These are phyloP conservation scores for Globisporangium polare DNA, from an alignment of 352 stramenopile genomes.

Conservation along the genomic window DNA sequence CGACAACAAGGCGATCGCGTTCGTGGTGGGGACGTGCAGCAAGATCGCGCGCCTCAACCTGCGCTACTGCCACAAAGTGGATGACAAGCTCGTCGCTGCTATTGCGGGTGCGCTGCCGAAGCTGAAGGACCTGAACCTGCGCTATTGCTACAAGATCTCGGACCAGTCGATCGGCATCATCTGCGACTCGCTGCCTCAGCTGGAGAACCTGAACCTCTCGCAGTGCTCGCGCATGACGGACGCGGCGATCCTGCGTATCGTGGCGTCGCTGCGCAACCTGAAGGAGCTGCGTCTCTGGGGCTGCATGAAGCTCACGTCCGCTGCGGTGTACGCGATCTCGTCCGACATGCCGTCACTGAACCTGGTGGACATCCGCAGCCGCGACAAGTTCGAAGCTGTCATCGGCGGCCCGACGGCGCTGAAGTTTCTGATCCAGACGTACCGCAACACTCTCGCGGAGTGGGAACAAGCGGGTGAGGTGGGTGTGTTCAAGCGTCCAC, in stretches of 20 bases:
- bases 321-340: constrained; percentile 64
- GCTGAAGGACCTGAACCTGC: constrained; percentile 71
- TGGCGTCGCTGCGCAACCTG: constrained; percentile 43
- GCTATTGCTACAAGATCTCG: constrained; percentile 87
- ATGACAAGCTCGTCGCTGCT: constrained; percentile 62
- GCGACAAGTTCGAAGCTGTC: constrained; percentile 70
- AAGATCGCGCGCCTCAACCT: constrained; percentile 60
- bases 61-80: constrained; percentile 82
- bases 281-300: constrained; percentile 79
- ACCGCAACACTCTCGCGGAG: constrained; percentile 52
- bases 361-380: constrained; percentile 72
- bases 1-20: constrained; percentile 58
- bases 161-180: constrained; percentile 55
- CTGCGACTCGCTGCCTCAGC: constrained; percentile 36
- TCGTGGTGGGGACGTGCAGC: constrained; percentile 44
- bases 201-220: constrained; percentile 76
- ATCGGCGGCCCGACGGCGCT: constrained; percentile 71
- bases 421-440: constrained; percentile 79
- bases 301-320: constrained; percentile 78
- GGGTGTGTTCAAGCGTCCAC: constrained; percentile 70
- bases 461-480: constrained; percentile 71
- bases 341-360: constrained; percentile 55
- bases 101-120: constrained; percentile 41
- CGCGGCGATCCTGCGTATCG: constrained; percentile 55
- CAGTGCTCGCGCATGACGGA: constrained; percentile 82